These are phyloP conservation scores for Syzygium aqueum DNA, from an alignment of 345 rosid species.

Conservation along the genomic window DNA sequence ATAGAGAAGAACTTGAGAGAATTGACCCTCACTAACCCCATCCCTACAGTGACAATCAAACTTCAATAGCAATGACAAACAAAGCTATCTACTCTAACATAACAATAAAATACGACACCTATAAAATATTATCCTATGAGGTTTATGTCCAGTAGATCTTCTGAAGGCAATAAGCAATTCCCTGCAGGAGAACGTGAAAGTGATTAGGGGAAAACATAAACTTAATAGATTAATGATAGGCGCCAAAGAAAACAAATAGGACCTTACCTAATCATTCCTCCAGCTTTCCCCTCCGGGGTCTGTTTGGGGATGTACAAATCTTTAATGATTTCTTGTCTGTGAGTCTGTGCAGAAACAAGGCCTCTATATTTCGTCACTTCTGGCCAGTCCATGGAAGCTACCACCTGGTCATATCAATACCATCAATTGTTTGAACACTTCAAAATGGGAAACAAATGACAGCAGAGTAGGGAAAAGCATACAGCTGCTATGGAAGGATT, in stretches of 20 bases:
- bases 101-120: constrained; percentile 18
- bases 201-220: background rate
- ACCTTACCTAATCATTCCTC: constrained; percentile 66
- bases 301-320: constrained; percentile 35
- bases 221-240: background rate
- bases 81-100: background rate
- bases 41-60: constrained; percentile 35
- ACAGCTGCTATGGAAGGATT: constrained; percentile 86
- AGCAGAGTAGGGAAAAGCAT: background rate
- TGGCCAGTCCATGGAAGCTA: constrained; percentile 92
- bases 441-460: background rate
- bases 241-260: background rate
- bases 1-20: constrained; percentile 44
- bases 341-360: constrained; percentile 60
- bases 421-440: background rate
- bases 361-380: constrained; percentile 64
- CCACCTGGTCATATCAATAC: constrained; percentile 39
- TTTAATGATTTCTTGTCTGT: constrained; percentile 58
- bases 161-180: constrained; percentile 40
- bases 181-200: constrained; percentile 18
- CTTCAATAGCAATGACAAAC: background rate
- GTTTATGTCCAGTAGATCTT: constrained; percentile 27
- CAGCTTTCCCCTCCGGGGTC: background rate
- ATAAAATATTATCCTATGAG: constrained; percentile 55
- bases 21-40: constrained; percentile 82